phyloP scores from a whole-genome alignment of 179 eudicot genomes.

The Beta corolliflora region DNA sequence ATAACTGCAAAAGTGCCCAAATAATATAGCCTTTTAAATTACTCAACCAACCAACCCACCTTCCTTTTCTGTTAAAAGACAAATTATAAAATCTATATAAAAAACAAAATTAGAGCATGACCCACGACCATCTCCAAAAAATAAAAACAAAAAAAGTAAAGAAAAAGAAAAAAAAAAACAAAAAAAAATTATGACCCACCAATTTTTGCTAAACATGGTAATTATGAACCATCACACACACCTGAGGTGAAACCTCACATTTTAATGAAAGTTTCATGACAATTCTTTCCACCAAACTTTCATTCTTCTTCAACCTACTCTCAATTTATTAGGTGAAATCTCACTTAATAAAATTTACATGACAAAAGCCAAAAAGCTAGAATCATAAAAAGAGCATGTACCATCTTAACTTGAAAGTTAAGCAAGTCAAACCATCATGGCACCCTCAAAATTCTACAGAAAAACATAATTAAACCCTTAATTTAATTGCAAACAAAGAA shows the following conservation, averaged over 20 bases:
- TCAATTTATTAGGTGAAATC: slow-evolving; percentile 26
- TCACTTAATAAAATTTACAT: slow-evolving; percentile 10
- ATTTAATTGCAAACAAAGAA: neutral
- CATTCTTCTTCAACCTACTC: slow-evolving; percentile 24
- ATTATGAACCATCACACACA: slow-evolving; percentile 8
- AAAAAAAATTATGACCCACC: too few relatives aligned
- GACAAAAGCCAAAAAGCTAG: slow-evolving; percentile 1
- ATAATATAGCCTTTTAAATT: neutral
- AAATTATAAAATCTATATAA: neutral
- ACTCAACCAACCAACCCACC: neutral
- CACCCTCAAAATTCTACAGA: slow-evolving; percentile 10
- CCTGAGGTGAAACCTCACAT: slow-evolving; percentile 16
- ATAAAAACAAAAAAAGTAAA: too few relatives aligned
- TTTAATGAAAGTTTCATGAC: slow-evolving; percentile 13
- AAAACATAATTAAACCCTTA: neutral
- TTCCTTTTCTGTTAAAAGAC: neutral
- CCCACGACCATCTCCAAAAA: neutral
- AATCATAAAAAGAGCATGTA: slow-evolving; percentile 25
- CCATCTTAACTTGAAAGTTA: slow-evolving; percentile 19
- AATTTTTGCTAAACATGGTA: neutral
- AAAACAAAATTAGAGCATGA: neutral
- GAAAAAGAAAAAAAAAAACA: too few relatives aligned
- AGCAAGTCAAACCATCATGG: slow-evolving; percentile 30
- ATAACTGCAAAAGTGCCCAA: slow-evolving; percentile 2
- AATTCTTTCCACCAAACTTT: neutral